phyloP scores from a whole-genome alignment of 2,329 filamentous ascomycete species.

The Raffaelea ambrosiae region DNA sequence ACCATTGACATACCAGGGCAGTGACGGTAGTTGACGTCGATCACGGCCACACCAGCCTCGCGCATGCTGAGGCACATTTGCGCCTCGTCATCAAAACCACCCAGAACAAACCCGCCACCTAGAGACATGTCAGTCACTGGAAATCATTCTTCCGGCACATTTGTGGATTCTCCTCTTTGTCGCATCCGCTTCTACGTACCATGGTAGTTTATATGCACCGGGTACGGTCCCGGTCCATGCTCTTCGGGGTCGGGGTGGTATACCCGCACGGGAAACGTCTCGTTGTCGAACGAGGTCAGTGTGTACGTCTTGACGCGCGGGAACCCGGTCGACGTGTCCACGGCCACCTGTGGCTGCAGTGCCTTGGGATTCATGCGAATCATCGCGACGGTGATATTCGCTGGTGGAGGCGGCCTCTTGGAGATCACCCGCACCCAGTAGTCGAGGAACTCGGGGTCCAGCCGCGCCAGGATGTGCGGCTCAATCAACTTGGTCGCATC shows the following conservation, averaged over 20 bases:
- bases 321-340: constrained; percentile 7
- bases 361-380: constrained; percentile 6
- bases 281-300: constrained; percentile 5
- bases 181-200: no score
- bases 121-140: no score
- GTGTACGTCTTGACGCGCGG: constrained; percentile 6
- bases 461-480: constrained; percentile 10
- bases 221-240: constrained; percentile 8
- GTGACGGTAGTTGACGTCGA: constrained; percentile 31
- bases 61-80: constrained; percentile 26
- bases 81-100: constrained; percentile 23
- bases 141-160: no score
- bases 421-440: constrained; percentile 3
- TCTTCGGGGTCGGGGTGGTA: constrained; percentile 7
- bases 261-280: constrained; percentile 5
- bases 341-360: constrained; percentile 1
- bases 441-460: constrained; percentile 9
- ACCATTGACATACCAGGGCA: constrained; percentile 26
- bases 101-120: constrained; percentile 26
- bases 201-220: constrained; percentile 12
- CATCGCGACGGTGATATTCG: background rate
- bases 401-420: background rate
- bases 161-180: no score
- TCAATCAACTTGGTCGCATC: constrained; percentile 10
- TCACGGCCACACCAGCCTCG: constrained; percentile 26